Evolutionary conservation across 1,284 basidiomycete genomes (phyloP), one percentile per base, ranked within the genome.

Genomic region (Puccinia hordei): DNA sequence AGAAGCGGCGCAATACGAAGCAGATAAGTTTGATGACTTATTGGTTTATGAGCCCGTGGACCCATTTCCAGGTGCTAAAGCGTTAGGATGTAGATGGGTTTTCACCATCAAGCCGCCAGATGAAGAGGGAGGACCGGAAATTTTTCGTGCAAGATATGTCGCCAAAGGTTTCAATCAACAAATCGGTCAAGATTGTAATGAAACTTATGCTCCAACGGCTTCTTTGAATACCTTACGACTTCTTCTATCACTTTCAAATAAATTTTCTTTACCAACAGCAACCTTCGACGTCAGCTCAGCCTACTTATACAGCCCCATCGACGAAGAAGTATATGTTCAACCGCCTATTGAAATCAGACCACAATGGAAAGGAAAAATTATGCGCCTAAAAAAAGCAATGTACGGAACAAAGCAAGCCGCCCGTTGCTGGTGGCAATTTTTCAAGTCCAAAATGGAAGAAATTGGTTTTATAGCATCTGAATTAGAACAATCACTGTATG

Each of bases 121-220:
- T 2, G 15, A 12, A 35, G 30, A 24, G n/a, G 68, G 68, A 5
- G n/a, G 51, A 1, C 19, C 49, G 2, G 51, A 27, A 12, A 55
- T 30, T 3, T 35, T 15, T 13, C 55, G 35, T 17, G 55, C 55
- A 2, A 2, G 73, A 22, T 46, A 38, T 24, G 55, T 74, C 4
- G 73, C 55, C 2, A 74, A 61, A 33, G 73, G 73, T 12, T 74
- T 53, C 24, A 57, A 19, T 6, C 73, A 74, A 30, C 2, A 3
- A 15, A 22, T 35, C 4, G 73, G 73, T 1, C 13, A 35, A 24
- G 73, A 74, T 33, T 59, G 22, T 33, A 41, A 35, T 15, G 55
- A 74, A n/a, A 46, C 55, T 4, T 74, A 53, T 44, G 73, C 73
- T 15, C 73, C 73, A 2, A 74, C 73, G 2, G 73, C 73, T 17